These are phyloP conservation scores for Guadua angustifolia DNA, from an alignment of 176 grass and related monocot species.

Conservation along the genomic window DNA sequence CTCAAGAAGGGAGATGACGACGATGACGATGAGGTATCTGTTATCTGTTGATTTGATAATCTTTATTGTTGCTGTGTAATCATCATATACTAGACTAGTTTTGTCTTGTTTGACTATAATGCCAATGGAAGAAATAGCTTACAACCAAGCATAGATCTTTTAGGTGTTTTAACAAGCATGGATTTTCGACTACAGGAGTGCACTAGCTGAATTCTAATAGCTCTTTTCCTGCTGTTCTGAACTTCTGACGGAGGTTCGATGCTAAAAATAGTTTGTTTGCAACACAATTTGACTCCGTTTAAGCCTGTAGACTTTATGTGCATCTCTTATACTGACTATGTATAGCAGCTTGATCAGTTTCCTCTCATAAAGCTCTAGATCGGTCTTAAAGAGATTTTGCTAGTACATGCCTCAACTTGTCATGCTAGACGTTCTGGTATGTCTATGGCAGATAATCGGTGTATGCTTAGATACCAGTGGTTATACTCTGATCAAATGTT, in stretches of 20 bases:
- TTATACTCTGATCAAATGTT: too few species aligned
- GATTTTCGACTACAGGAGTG: conserved; percentile 1
- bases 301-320: too few species aligned
- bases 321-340: too few species aligned
- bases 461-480: too few species aligned
- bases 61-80: background rate
- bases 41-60: background rate
- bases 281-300: too few species aligned
- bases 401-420: too few species aligned
- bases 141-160: background rate
- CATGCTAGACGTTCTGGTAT: too few species aligned
- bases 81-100: background rate
- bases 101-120: conserved; percentile 13
- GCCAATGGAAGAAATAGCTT: background rate
- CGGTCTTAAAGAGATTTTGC: too few species aligned
- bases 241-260: background rate
- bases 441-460: too few species aligned
- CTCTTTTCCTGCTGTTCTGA: background rate
- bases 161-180: background rate
- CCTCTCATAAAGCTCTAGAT: too few species aligned
- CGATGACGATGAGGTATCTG: conserved; percentile 55
- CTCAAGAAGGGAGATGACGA: conserved; percentile 77
- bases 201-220: conserved; percentile 5
- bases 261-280: background rate
- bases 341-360: too few species aligned